phyloP scores from a whole-genome alignment of 2,329 filamentous ascomycete genomes.

The Colletotrichum eremochloae region DNA sequence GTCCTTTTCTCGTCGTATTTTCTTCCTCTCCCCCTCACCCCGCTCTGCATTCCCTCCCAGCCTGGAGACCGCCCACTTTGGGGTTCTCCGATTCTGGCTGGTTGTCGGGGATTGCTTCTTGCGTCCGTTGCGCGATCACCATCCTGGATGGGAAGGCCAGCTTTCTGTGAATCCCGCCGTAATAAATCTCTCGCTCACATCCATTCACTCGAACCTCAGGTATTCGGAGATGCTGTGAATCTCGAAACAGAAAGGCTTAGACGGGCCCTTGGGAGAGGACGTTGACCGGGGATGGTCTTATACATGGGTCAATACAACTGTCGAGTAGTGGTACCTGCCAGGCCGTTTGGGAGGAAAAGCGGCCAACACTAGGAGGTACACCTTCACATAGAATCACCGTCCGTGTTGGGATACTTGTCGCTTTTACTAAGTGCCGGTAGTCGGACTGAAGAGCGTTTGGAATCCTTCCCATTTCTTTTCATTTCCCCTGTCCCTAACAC shows the following conservation, averaged over 20 bases:
- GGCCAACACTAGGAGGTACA: not conserved
- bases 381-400: not conserved
- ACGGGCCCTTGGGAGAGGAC: not conserved
- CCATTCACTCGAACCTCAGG: not conserved
- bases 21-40: not conserved
- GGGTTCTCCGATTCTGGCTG: not conserved
- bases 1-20: not conserved
- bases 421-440: not conserved
- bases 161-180: not conserved
- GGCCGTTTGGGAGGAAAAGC: not conserved
- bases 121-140: not conserved
- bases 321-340: not conserved
- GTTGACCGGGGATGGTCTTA: not conserved
- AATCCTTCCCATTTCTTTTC: constrained; percentile 14
- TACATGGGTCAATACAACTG: not conserved
- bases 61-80: no score
- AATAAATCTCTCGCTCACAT: not conserved
- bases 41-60: not conserved
- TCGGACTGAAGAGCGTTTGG: not conserved
- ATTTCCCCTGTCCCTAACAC: not conserved
- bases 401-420: not conserved
- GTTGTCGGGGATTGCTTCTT: not conserved
- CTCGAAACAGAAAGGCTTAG: no score
- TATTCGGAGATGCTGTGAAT: not conserved
- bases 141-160: not conserved